Base-by-base conservation (phyloP, 2,329 filamentous ascomycete genomes). In the Aspergillus sp. region DNA sequence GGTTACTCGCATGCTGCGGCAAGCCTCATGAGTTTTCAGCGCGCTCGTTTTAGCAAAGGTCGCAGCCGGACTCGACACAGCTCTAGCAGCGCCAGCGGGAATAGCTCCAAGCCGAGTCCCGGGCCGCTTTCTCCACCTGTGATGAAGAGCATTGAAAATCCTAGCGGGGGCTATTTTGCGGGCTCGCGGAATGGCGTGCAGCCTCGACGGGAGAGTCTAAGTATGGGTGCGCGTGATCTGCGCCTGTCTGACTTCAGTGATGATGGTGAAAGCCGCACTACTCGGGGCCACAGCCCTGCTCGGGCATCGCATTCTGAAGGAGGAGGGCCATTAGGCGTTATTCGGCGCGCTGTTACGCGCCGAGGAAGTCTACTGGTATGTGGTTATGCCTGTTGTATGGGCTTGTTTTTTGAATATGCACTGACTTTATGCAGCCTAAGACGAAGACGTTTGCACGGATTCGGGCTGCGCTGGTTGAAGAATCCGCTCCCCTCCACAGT, bases 391-490 rank as follows among this genome's bases (percentile, higher is more conserved):
- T 39, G 19, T 29, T 32, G 10, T n/a, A 30, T 32, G n/a, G n/a
- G 33, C 36, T 29, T 30, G 36, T 29, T 30, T 29, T 35, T 26
- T 45, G 7, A 32, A 45, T 28, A 26, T 27, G 42, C 7, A 43
- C 48, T 46, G 28, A 54, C 43, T 4, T 28, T 19, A 7, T 3
- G 3, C 45, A 3, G 87, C 93, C 94, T 8, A 98, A 97, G 74
- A 93, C 91, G 0, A 94, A 95, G 70, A 89, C 85, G 0, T 98
- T 98, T 66, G 89, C 90, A 4, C 84, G 93, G 7, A 95, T 98
- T 55, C 82, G 87, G 51, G 93, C 91, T 6, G 89, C 89, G 3
- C 76, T 98, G 0, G 77, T 87, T 48, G 93, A 98, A 69, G 93
- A 98, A 70, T 79, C 81, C 10, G 82, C 89, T 0, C 93, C 93